Conservation (phyloP, 23 red algal genomes). For the Rhodosorus marinus region DNA sequence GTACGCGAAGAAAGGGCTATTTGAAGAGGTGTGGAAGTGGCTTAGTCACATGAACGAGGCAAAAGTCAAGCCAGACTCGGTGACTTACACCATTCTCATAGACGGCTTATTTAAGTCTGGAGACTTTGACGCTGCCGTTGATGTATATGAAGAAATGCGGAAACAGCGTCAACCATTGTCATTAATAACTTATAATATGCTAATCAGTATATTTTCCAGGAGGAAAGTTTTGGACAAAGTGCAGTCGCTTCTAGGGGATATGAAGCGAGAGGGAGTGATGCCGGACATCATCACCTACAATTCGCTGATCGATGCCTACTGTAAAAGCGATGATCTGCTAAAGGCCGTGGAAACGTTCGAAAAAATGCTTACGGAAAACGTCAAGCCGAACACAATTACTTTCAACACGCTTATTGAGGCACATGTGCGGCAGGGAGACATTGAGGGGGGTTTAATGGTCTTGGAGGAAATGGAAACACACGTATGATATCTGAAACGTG, state of each 20-base stretch:
- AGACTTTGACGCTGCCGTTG: not conserved
- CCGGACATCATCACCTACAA: slow-evolving; percentile 1
- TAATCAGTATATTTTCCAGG: no score
- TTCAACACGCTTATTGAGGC: slow-evolving; percentile 53
- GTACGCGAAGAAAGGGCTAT: no score
- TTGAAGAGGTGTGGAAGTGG: slow-evolving; percentile 44
- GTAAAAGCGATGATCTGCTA: no score
- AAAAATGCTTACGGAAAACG: slow-evolving; percentile 12
- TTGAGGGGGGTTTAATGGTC: slow-evolving; percentile 8
- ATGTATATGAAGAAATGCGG: not conserved
- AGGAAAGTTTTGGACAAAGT: no score
- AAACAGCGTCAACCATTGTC: no score
- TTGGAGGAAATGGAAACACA: slow-evolving; percentile 45
- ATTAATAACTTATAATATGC: no score
- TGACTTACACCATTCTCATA: slow-evolving; percentile 82
- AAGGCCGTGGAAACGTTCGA: slow-evolving; percentile 29
- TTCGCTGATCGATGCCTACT: not conserved
- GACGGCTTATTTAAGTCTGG: no score
- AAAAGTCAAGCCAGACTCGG: slow-evolving; percentile 49
- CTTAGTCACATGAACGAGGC: slow-evolving; percentile 22
- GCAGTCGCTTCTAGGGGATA: no score
- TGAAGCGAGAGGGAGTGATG: not conserved
- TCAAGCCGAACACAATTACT: slow-evolving; percentile 35
- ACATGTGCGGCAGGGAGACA: slow-evolving; percentile 13
- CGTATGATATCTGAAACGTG: no score